Conservation (phyloP, 1,284 basidiomycete genomes). For the Cerioporus squamosus region DNA sequence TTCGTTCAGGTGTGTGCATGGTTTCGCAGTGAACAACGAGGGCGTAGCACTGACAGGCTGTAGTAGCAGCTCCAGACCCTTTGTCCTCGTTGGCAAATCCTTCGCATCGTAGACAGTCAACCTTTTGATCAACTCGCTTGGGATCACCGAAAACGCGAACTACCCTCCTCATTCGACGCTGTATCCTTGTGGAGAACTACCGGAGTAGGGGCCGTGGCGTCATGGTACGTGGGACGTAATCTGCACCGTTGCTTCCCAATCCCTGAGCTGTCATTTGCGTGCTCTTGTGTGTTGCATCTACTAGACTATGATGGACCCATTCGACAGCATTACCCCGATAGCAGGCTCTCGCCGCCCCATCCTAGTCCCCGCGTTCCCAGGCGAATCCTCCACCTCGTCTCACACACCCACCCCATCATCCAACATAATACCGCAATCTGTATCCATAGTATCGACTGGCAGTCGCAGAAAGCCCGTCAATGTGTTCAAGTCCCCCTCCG, state of each 20-base stretch:
- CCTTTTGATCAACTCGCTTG: too few species aligned
- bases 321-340: conserved; percentile 19
- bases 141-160: too few species aligned
- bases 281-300: not conserved
- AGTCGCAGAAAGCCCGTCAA: conserved; percentile 16
- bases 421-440: not conserved
- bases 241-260: not conserved
- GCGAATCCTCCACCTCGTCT: conserved; percentile 13
- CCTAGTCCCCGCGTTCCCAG: conserved; percentile 14
- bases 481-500: conserved; percentile 19
- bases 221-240: not conserved
- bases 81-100: not conserved
- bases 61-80: not conserved
- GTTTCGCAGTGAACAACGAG: not conserved
- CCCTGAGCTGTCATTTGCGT: not conserved
- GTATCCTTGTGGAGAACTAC: not conserved
- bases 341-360: conserved; percentile 23
- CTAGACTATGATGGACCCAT: conserved; percentile 14
- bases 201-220: not conserved
- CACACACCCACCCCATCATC: conserved; percentile 13
- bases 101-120: not conserved
- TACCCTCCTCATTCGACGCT: too few species aligned
- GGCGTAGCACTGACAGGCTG: not conserved
- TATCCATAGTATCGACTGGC: not conserved
- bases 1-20: not conserved